These are phyloP conservation scores for Scheffersomyces quercinus DNA, from an alignment of 1,139 yeast genomes.

Conservation along the genomic window DNA sequence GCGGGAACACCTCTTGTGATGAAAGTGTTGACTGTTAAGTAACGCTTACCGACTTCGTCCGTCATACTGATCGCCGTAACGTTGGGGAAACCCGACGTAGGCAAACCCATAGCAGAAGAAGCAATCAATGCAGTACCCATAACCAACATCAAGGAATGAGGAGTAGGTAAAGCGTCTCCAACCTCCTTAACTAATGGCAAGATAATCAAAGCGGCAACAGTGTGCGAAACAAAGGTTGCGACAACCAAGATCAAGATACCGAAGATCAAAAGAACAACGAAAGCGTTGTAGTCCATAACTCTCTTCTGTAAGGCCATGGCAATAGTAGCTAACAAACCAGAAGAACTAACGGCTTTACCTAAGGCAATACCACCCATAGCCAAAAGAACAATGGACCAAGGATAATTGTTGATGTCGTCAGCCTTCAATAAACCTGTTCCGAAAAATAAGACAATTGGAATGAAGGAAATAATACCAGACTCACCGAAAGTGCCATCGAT, in stretches of 20 bases:
- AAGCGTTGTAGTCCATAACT: slow-evolving; percentile 63
- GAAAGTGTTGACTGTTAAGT: slow-evolving; percentile 78
- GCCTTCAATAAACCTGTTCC: slow-evolving; percentile 83
- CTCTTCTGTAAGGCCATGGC: slow-evolving; percentile 66
- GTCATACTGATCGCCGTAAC: slow-evolving; percentile 93
- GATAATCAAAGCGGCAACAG: slow-evolving; percentile 91
- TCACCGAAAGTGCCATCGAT: slow-evolving; percentile 76
- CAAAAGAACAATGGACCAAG: slow-evolving; percentile 89
- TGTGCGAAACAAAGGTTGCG: slow-evolving; percentile 94
- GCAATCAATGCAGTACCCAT: slow-evolving; percentile 85
- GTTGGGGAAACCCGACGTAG: slow-evolving; percentile 96
- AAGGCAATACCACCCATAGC: slow-evolving; percentile 97
- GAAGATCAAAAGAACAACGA: slow-evolving; percentile 69
- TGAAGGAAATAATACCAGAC: slow-evolving; percentile 83
- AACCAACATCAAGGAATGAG: slow-evolving; percentile 72
- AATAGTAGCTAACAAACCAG: slow-evolving; percentile 78
- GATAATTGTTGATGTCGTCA: slow-evolving; percentile 87
- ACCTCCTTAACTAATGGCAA: slow-evolving; percentile 87
- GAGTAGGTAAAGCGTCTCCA: slow-evolving; percentile 70
- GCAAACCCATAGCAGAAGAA: slow-evolving; percentile 93
- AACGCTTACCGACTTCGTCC: slow-evolving; percentile 86
- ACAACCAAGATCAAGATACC: slow-evolving; percentile 76
- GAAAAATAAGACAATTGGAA: slow-evolving; percentile 81
- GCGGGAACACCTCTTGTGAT: slow-evolving; percentile 89
- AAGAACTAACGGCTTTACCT: slow-evolving; percentile 88